A percentile compares a stretch with the other conserved stretches of the same genome.
Evolutionary conservation across 176 grass and related monocot genomes (phyloP).

Genomic region (Hordeum vulgare): DNA sequence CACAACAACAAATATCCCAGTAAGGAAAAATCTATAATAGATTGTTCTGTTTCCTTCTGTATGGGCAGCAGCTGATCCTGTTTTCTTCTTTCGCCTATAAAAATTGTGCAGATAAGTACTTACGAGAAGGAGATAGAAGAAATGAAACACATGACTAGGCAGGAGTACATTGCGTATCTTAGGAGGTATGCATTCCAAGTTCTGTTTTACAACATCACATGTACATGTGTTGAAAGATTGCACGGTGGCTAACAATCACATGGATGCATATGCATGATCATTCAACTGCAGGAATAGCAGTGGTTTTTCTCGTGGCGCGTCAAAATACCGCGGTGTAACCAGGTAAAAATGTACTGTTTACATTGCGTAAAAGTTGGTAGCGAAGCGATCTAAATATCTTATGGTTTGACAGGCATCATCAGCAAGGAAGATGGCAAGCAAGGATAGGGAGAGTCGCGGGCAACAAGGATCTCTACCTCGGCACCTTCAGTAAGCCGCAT

Average conservation of each 20-base stretch:
- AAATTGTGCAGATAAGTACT: constrained; percentile 41
- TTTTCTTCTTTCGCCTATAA: not conserved
- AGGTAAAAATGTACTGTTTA: constrained; percentile 28
- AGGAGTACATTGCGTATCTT: constrained; percentile 56
- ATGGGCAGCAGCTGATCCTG: not conserved
- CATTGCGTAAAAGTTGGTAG: not conserved
- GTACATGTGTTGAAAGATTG: not conserved
- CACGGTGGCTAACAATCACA: not conserved
- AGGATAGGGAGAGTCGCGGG: constrained; percentile 77
- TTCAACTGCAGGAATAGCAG: constrained; percentile 54
- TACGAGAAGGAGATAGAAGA: constrained; percentile 59
- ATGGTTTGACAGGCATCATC: constrained; percentile 51
- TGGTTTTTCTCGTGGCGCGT: constrained; percentile 68
- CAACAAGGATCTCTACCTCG: constrained; percentile 75
- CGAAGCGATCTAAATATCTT: not conserved
- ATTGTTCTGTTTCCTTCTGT: not conserved
- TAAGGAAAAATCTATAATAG: constrained; percentile 7
- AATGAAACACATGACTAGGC: constrained; percentile 73
- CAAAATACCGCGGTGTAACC: constrained; percentile 64
- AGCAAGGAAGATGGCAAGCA: constrained; percentile 81
- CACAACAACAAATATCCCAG: constrained; percentile 65
- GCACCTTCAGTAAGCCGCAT: constrained; percentile 70
- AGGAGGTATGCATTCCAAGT: constrained; percentile 34
- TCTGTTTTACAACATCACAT: not conserved
- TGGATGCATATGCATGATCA: not conserved